Base-by-base conservation (phyloP, 345 rosid genomes). In the Hibiscus mutabilis region DNA sequence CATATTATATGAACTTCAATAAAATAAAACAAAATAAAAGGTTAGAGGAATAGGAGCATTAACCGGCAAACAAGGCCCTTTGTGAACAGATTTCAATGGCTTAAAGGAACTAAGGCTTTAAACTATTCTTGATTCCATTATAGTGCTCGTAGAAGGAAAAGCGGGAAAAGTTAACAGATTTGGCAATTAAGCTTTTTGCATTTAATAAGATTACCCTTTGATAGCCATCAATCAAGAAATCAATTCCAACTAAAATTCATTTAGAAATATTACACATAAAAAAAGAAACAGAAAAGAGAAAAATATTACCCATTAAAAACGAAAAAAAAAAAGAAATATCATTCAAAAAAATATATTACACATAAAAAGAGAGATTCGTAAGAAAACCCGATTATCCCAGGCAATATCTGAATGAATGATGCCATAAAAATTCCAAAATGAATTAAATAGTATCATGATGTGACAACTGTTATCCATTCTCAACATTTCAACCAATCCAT, bases 171-270 rank as follows among this genome's bases (percentile, higher is more conserved):
- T 21, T 35, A 21, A 64, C 12, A 64, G 1, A 40, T 0, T 15
- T 21, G 12, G 6, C 18, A 64, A 14, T 13, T 19, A 18, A 19
- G 29, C 27, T 11, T 37, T 19, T n/a, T 19, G n/a, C 33, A 44
- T 5, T 46, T 22, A 57, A 57, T 10, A 7, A 5, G 13, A 44
- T 31, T 3, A 33, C 35, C 69, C 37, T 24, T 24, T n/a, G 1
- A 64, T 66, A 66, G 19, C 35, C 69, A 44, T 65, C 69, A 46
- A 66, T 47, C 37, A 66, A 46, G 57, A 46, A 66, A 24, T 46
- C 66, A 31, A 31, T 60, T 60, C 42, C 66, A 60, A 31, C 66
- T 60, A 22, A 27, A 42, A 44, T 22, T 24, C 69, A 66, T 66
- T 24, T 14, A 42, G 6, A 66, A 44, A 46, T 14, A 46, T 5